Evolutionary conservation across 768 basidiomycete species (phyloP), one percentile per base, ranked within the genome.

Genomic region (Leccinum longicurvipes): DNA sequence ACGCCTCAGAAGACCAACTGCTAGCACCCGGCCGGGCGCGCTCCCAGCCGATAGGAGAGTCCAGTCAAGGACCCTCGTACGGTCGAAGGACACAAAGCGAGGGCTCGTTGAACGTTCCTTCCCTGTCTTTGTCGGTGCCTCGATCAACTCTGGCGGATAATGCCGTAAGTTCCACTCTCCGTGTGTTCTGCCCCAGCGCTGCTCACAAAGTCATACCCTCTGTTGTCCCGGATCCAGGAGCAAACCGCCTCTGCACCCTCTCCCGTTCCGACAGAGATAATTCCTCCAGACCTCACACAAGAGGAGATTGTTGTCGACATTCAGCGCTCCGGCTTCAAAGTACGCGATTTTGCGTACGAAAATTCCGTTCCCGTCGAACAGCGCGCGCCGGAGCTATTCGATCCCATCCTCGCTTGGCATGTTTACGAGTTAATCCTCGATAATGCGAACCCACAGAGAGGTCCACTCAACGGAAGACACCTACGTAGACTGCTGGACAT

Each of bases 271-370:
- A 71, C 70, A 9, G 70, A 71, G 51, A 71, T 71, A n/a, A 67
- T 72, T 14, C 53, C 71, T n/a, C 19, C 55, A 14, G 70, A 71
- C 47, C 69, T 71, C 34, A 71, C 69, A 1, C 67, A 65, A 44
- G 69, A 71, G 36, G 70, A 71, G 55, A 72, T 72, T 6, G 69
- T 71, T n/a, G 41, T 55, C 19, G 70, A 71, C 12, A 69, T 71
- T 23, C 65, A 71, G 45, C 56, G 55, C 28, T 60, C 50, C 10
- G 70, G 71, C 27, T 58, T 69, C 49, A 71, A 62, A 60, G 67
- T 71, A 39, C 61, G 71, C 69, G 70, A 71, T 58, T 71, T 72
- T 53, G 69, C 61, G 12, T 57, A 62, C 23, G 71, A 71, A 55
- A 24, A 44, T 10, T 23, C 54, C 2, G 9, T 58, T 6, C 62